Evolutionary conservation across 305 asterid genomes (phyloP).

Genomic region (Ruellia speciosa): DNA sequence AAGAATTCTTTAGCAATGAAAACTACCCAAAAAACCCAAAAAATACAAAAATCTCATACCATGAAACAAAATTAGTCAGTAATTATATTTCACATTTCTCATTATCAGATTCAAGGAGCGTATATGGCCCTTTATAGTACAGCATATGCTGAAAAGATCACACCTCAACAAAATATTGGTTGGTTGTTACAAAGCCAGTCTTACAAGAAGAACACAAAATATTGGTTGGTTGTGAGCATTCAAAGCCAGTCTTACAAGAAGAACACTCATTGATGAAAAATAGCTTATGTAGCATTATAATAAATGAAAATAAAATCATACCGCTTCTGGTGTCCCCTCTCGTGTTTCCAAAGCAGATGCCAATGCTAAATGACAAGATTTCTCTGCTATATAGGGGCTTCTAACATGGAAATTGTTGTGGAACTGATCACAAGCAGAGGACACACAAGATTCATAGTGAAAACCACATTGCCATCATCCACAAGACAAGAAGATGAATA

Average conservation of each 20-base stretch:
- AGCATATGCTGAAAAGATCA: too few species aligned
- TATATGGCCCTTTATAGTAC: too few species aligned
- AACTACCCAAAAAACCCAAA: too few species aligned
- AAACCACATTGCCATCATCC: slow-evolving; percentile 16
- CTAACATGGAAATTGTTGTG: slow-evolving; percentile 53
- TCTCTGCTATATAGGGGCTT: slow-evolving; percentile 45
- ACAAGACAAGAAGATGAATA: slow-evolving; percentile 2
- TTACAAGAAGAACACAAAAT: slow-evolving; percentile 15
- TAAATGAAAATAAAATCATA: slow-evolving; percentile 24
- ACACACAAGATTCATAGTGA: slow-evolving; percentile 3
- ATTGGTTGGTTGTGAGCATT: too few species aligned
- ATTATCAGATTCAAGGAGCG: too few species aligned
- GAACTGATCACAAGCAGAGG: slow-evolving; percentile 43
- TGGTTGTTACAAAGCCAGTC: background rate
- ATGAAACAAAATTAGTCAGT: too few species aligned
- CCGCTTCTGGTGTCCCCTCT: slow-evolving; percentile 86
- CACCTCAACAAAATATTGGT: too few species aligned
- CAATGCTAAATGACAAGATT: slow-evolving; percentile 54
- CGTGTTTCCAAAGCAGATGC: slow-evolving; percentile 67
- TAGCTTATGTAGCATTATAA: slow-evolving; percentile 8
- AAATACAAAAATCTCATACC: too few species aligned
- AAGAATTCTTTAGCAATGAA: too few species aligned
- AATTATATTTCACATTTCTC: too few species aligned
- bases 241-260: slow-evolving; percentile 14
- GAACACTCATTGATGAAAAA: slow-evolving; percentile 11